Evolutionary conservation across 495 filamentous ascomycete species (phyloP), one percentile per base, ranked within the genome.

Genomic region (Aspergillus conjunctus): DNA sequence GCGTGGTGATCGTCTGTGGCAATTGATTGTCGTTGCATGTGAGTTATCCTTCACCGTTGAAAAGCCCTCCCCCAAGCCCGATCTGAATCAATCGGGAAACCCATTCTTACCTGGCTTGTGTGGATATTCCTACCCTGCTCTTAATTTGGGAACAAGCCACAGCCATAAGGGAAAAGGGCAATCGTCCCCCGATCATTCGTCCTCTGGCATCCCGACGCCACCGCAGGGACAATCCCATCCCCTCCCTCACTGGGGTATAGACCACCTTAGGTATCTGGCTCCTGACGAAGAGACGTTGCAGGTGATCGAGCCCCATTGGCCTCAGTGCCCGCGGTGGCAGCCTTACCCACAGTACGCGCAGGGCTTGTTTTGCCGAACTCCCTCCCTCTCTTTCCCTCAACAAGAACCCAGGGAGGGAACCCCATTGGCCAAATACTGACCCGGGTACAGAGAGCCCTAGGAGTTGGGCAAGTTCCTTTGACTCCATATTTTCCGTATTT

Each of bases 401-500:
- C 26, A 26, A 26, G 26, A 26, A 2, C 26, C 26, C 26, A 26
- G 26, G 26, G 2, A 26, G 26, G 26, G 26, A 26, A 5, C 26
- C 26, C 5, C 5, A 26, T 26, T 26, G 26, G 26, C 26, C 26
- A 26, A 26, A 26, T 26, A 26, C 26, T 26, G 26, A 26, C 26
- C 26, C 26, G 2, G 26, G 26, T 5, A 26, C 26, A 26, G 26
- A 26, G 26, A 26, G 26, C 26, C n/a, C 26, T 26, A 5, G 26
- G 26, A 26, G 26, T 26, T 5, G 5, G 37, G 37, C 11, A 7
- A 9, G 37, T 11, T 11, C 37, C 37, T 14, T 41, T 48, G 50
- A 60, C 51, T 63, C 59, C 44, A 59, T 61, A 54, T 52, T 52
- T 53, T 45, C 32, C 58, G 31, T 26, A 26, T 30, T 55, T 41